Conservation (phyloP, 1,139 yeast genomes). For the Pichia cactophila region DNA sequence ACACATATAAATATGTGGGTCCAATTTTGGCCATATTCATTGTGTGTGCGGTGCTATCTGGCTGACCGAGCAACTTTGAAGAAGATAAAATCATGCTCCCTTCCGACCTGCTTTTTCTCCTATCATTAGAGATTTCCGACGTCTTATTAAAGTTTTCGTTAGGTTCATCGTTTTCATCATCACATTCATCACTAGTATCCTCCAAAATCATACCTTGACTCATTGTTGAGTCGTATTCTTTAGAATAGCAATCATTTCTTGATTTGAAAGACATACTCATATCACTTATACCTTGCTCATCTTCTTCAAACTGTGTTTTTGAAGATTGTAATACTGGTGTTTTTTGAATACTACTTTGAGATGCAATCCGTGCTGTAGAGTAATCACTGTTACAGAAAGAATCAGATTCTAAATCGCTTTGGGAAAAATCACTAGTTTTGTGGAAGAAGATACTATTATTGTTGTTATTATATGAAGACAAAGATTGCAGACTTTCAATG, state of each 20-base stretch:
- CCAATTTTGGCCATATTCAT: slow-evolving; percentile 5
- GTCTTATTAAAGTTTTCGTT: too few relatives aligned
- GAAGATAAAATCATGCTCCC: neutral
- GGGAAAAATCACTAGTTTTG: neutral
- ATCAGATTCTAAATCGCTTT: neutral
- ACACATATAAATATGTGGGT: slow-evolving; percentile 6
- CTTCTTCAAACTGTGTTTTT: neutral
- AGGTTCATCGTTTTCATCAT: neutral
- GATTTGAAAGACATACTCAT: too few relatives aligned
- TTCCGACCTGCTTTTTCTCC: neutral
- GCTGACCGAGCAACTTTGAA: neutral
- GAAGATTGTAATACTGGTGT: neutral
- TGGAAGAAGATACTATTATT: neutral
- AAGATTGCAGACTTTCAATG: neutral
- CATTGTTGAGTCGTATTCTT: neutral
- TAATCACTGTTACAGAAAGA: neutral
- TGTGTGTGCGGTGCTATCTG: slow-evolving; percentile 1
- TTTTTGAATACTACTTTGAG: neutral
- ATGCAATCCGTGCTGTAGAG: neutral
- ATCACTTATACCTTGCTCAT: neutral
- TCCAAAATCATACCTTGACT: neutral
- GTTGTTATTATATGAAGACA: neutral
- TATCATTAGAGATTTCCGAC: neutral
- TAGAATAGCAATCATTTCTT: too few relatives aligned
- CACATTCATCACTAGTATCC: neutral